A percentile compares a stretch with the other conserved stretches of the same genome.
Evolutionary conservation across 2,329 filamentous ascomycete genomes (phyloP).

Genomic region (Fusarium caatingaense): DNA sequence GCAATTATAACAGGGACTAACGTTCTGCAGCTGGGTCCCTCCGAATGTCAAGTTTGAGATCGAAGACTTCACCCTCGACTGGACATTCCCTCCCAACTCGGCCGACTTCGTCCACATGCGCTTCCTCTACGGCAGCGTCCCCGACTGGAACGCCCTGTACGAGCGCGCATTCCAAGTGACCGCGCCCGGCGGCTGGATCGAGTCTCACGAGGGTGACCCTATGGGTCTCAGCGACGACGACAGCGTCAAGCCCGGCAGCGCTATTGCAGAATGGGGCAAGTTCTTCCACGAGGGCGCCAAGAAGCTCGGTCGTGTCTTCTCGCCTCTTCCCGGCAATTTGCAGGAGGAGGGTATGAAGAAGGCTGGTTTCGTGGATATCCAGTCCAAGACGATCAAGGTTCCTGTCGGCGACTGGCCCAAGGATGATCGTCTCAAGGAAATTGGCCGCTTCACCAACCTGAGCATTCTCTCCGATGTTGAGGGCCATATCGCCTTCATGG

Average conservation of each 20-base stretch:
- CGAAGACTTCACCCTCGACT: conserved; percentile 48
- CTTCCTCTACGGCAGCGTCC: conserved; percentile 66
- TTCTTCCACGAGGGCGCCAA: conserved; percentile 46
- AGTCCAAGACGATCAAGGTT: conserved; percentile 38
- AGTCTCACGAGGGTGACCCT: conserved; percentile 48
- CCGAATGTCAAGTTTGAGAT: conserved; percentile 57
- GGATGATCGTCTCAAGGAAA: conserved; percentile 32
- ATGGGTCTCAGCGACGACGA: conserved; percentile 47
- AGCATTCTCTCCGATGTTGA: conserved; percentile 52
- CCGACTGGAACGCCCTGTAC: conserved; percentile 66
- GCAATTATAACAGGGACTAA: not conserved
- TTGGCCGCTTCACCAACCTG: conserved; percentile 46
- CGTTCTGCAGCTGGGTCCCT: conserved; percentile 51
- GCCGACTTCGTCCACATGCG: conserved; percentile 72
- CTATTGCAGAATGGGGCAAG: conserved; percentile 44
- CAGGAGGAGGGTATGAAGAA: conserved; percentile 36
- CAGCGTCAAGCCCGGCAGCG: conserved; percentile 44
- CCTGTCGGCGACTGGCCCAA: conserved; percentile 38
- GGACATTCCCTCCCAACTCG: conserved; percentile 47
- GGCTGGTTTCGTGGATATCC: conserved; percentile 37
- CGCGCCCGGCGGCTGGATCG: conserved; percentile 65
- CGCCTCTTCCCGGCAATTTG: conserved; percentile 16
- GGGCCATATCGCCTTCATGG: conserved; percentile 50
- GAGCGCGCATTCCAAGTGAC: conserved; percentile 62
- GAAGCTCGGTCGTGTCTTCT: conserved; percentile 48